Evolutionary conservation across 805 yeast species (phyloP).

Genomic region (Wickerhamomyces silvicola): DNA sequence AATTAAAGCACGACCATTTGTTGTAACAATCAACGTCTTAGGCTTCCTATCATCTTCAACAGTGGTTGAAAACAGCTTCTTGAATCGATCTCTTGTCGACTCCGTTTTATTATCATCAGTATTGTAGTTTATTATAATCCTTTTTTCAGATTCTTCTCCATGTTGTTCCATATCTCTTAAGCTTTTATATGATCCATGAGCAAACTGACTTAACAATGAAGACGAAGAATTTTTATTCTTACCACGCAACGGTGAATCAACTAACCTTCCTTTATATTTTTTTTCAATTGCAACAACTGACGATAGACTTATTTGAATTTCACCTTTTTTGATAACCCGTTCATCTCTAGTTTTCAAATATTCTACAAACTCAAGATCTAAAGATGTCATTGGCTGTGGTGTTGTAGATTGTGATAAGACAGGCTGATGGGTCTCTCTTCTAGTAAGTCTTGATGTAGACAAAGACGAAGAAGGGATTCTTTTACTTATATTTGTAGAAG

Average conservation of each 20-base stretch:
- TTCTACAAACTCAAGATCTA: conserved; percentile 55
- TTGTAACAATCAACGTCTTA: conserved; percentile 52
- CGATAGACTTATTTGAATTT: conserved; percentile 39
- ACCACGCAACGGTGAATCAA: conserved; percentile 51
- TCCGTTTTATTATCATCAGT: conserved; percentile 12
- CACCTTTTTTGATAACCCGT: conserved; percentile 52
- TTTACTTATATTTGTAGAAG: conserved; percentile 1
- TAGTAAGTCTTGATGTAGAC: conserved; percentile 7
- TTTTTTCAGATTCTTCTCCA: conserved; percentile 25
- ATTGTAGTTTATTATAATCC: conserved; percentile 19
- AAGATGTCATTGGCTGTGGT: conserved; percentile 42
- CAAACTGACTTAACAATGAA: conserved; percentile 37
- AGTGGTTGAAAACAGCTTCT: conserved; percentile 16
- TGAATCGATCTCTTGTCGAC: conserved; percentile 16
- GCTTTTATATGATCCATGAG: conserved; percentile 36
- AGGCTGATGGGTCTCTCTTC: neutral
- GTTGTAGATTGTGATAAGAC: too few species aligned
- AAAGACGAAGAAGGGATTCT: conserved; percentile 6
- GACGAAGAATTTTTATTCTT: conserved; percentile 29
- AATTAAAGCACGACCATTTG: conserved; percentile 56
- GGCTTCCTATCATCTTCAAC: conserved; percentile 32
- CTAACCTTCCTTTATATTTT: conserved; percentile 48
- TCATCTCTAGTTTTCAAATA: conserved; percentile 52
- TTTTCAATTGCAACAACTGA: conserved; percentile 47
- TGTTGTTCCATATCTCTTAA: conserved; percentile 28